Evolutionary conservation across 768 basidiomycete genomes (phyloP), one percentile per base, ranked within the genome.

Genomic region (Termitomyces titanicus): DNA sequence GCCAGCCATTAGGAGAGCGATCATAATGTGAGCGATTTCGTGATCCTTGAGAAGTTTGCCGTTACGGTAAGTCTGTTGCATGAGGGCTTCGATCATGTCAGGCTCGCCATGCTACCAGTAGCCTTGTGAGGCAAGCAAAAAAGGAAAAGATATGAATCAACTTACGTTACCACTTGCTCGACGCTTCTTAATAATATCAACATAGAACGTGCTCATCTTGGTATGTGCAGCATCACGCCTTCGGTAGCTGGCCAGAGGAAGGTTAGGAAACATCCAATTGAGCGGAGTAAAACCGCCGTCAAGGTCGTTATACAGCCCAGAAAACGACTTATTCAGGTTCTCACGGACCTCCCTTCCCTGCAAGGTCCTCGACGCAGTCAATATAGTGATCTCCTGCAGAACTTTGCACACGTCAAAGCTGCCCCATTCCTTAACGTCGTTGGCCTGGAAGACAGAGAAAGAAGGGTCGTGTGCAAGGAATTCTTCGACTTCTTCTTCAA

Each of bases 1-100:
- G 37, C 97, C 97, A 42, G 97, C 97, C 97, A 99, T 98, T 60
- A 99, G 85, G 44, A 99, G 82, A 15, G 97, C 97, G 65, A 98
- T 99, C 88, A 99, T 86, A 67, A 99, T 95, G 68, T 98, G 97
- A 0, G 97, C 94, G 56, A 98, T 89, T 70, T 98, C 93, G 61
- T 89, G 86, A 66, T 99, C 94, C 57, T 78, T 80, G 38, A 98
- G 79, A 2, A 78, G 66, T 43, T 80, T 77, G 53, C 97, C 97
- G 62, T 82, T 79, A 59, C 90, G 89, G 74, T 99, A 98, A 48
- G 76, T 81, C 67, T 94, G 90, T 57, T 85, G 79, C 71, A 86
- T 80, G 18, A 99, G 82, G 1, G 95, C 86, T 13, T 88, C 81
- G 64, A 98, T 91, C 90, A 98, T 97, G 67, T 98, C 97, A 62